These are phyloP conservation scores for Boletus insuetus DNA, from an alignment of 768 basidiomycete species.

Conservation along the genomic window DNA sequence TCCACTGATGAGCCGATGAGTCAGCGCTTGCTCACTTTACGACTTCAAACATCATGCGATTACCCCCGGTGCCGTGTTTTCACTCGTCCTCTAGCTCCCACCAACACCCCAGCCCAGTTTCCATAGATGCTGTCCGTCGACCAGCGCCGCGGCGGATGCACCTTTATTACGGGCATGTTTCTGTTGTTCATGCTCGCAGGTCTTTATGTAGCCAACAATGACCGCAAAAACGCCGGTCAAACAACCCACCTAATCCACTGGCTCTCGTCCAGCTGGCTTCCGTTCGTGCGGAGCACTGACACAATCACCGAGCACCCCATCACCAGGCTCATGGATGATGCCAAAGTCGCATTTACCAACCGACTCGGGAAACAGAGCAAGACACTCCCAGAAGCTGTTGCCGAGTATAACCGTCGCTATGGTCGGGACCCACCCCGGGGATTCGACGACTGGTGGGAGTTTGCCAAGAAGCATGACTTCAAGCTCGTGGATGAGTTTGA, in stretches of 20 bases:
- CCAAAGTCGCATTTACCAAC: conserved; percentile 66
- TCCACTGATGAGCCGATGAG: too few species aligned
- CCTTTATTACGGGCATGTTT: conserved; percentile 42
- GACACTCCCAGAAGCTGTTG: conserved; percentile 73
- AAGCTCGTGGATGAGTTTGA: conserved; percentile 91
- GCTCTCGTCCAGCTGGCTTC: conserved; percentile 10
- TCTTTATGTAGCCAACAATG: conserved; percentile 39
- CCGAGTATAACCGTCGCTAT: conserved; percentile 80
- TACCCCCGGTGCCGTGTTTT: too few species aligned
- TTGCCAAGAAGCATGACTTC: conserved; percentile 67
- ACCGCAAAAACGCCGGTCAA: not conserved
- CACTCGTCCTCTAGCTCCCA: too few species aligned
- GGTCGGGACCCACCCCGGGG: conserved; percentile 79
- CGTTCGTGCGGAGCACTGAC: not conserved
- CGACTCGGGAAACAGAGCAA: conserved; percentile 75
- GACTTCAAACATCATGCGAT: too few species aligned
- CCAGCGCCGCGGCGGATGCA: conserved; percentile 31
- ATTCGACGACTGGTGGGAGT: conserved; percentile 89
- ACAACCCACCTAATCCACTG: conserved; percentile 3
- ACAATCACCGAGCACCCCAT: conserved; percentile 65
- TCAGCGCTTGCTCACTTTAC: too few species aligned
- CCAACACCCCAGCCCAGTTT: not conserved
- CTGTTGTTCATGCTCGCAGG: conserved; percentile 51
- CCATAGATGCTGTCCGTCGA: conserved; percentile 19
- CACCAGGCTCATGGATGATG: conserved; percentile 76